Evolutionary conservation across 768 basidiomycete genomes (phyloP).

Genomic region (Termitomyces sp.): DNA sequence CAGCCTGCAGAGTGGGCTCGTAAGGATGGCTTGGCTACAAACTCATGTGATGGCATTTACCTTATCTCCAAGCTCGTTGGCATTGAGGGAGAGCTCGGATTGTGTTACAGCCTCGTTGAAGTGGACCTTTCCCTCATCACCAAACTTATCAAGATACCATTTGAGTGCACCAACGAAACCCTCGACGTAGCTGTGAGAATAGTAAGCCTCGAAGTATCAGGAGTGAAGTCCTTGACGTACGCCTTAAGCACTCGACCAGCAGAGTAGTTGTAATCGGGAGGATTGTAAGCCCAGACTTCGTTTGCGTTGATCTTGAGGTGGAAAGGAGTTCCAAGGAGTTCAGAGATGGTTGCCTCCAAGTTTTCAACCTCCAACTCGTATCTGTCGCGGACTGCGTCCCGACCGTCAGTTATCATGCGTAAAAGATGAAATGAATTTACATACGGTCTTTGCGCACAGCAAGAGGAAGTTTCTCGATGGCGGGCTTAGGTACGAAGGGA

Average conservation of each 20-base stretch:
- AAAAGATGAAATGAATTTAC: no score
- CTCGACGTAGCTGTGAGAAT: neutral
- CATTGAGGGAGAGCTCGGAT: constrained; percentile 32
- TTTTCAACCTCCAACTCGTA: neutral
- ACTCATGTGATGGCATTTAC: constrained; percentile 9
- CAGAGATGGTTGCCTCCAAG: constrained; percentile 30
- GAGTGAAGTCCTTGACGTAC: constrained; percentile 16
- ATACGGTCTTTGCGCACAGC: no score
- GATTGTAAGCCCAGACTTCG: constrained; percentile 34
- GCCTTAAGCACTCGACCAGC: constrained; percentile 25
- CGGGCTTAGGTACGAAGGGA: no score
- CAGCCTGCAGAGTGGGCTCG: constrained; percentile 20
- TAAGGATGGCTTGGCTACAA: neutral
- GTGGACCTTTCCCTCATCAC: constrained; percentile 34
- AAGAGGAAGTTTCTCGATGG: no score
- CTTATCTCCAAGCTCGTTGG: constrained; percentile 30
- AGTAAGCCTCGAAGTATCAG: neutral
- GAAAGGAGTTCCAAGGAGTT: constrained; percentile 27
- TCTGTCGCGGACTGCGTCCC: no score
- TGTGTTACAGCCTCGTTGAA: constrained; percentile 38
- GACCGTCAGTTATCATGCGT: no score
- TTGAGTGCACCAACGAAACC: constrained; percentile 20
- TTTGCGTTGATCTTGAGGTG: constrained; percentile 34
- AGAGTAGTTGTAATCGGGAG: constrained; percentile 16
- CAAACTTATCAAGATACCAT: constrained; percentile 29